Base-by-base conservation (phyloP, 2,329 filamentous ascomycete species). In the Xylaria sp. region DNA sequence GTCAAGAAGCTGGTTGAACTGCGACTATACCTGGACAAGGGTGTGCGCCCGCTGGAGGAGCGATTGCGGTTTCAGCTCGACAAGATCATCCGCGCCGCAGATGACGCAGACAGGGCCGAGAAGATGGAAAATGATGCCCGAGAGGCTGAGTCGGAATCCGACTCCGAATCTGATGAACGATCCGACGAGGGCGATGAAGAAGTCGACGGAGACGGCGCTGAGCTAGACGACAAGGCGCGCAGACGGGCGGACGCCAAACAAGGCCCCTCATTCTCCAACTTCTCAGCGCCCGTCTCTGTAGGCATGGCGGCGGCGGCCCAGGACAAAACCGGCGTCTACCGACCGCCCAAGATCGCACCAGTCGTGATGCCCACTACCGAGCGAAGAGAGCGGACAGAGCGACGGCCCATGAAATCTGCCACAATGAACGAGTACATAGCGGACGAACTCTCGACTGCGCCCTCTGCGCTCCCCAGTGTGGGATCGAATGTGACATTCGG, bases 41-140 rank as follows among this genome's bases (percentile, higher is more conserved):
- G 95, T 68, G 91, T 97, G 3, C 88, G 92, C 15, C 95, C 95
- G 0, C 80, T 98, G 15, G 96, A 99, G 78, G 90, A 90, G 69
- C 91, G 94, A 71, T 79, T 99, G 65, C 94, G 93, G 69, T 99
- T 97, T 78, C 94, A 97, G 75, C 92, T 99, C 72, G 94, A 98
- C 77, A 95, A 96, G 74, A 93, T 97, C 25, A 83, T 99, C 19
- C 90, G 92, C 66, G 92, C 92, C 0, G 93, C 93, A 37, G 91
- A 96, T 64, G 89, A 94, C 69, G 84, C 87, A 3, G 84, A 89
- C 66, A 81, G 85, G 35, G 75, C 73, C 4, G 75, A 77, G 6
- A 74, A 77, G 49, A 62, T 67, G 7, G 63, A 61, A 14, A 77
- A 71, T 52, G 78, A 72, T n/a, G 60, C 52, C 3, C 72, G 75